Percentiles rank a stretch among this genome's conserved stretches.
Conservation (phyloP, 2,329 filamentous ascomycete species). For the Nannizzia gypsea region DNA sequence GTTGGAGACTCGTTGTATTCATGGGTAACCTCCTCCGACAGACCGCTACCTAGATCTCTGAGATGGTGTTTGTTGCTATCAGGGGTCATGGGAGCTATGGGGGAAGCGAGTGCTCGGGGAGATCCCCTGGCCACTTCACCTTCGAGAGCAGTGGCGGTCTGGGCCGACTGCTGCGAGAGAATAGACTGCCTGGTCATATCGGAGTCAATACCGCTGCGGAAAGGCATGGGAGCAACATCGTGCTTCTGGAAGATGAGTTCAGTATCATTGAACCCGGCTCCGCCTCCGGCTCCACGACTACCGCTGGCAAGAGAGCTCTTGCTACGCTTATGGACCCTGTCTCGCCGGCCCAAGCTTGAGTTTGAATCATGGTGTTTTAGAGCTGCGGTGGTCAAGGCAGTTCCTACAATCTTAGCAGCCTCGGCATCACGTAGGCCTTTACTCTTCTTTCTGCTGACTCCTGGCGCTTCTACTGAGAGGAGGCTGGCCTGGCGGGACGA, state of each 20-base stretch:
- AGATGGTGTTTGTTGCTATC: not conserved
- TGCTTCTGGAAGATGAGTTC: slow-evolving; percentile 43
- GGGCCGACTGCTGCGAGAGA: slow-evolving; percentile 65
- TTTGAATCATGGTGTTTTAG: slow-evolving; percentile 54
- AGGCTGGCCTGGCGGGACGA: slow-evolving; percentile 37
- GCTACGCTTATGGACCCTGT: slow-evolving; percentile 35
- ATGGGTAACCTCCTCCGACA: not conserved
- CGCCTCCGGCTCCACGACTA: slow-evolving; percentile 19
- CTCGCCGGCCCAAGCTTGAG: slow-evolving; percentile 39
- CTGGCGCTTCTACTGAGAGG: slow-evolving; percentile 39
- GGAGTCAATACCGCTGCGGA: slow-evolving; percentile 75
- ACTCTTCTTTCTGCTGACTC: slow-evolving; percentile 41
- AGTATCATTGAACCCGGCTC: slow-evolving; percentile 27
- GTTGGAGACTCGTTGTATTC: slow-evolving; percentile 15
- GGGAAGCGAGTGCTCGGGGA: not conserved
- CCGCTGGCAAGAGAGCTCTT: slow-evolving; percentile 40
- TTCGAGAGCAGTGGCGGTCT: slow-evolving; percentile 56
- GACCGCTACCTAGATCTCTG: not conserved
- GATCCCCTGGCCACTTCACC: slow-evolving; percentile 47
- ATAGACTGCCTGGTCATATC: slow-evolving; percentile 83
- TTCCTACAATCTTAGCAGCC: slow-evolving; percentile 44
- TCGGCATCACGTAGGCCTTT: slow-evolving; percentile 45
- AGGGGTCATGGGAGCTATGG: not conserved
- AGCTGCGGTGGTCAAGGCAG: slow-evolving; percentile 50
- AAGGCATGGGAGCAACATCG: slow-evolving; percentile 68